These are phyloP conservation scores for Alternaria arbusti DNA, from an alignment of 2,329 filamentous ascomycete species.

Conservation along the genomic window DNA sequence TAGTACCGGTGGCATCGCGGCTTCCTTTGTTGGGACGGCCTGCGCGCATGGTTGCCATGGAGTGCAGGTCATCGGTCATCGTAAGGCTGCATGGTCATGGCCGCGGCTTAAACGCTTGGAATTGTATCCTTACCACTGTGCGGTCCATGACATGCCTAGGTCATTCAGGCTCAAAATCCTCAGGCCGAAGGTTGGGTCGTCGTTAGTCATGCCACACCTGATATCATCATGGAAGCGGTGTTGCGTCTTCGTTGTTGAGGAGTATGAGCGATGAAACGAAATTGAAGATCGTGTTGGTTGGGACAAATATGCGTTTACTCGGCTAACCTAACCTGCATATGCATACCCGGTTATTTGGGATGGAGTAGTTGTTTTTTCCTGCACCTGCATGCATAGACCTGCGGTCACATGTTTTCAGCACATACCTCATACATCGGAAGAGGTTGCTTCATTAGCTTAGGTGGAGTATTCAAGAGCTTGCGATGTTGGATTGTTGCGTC, in stretches of 20 bases:
- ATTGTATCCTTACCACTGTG: not conserved
- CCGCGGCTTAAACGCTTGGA: conserved; percentile 2
- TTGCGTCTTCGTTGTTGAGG: not conserved
- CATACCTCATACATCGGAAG: conserved; percentile 1
- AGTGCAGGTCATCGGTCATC: not conserved
- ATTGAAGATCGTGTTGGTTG: conserved; percentile 2
- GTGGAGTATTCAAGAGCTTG: not conserved
- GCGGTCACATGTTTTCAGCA: conserved; percentile 20
- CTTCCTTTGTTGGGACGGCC: not conserved
- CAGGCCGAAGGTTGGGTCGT: not conserved
- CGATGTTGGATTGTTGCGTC: not conserved
- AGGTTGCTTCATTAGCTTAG: not conserved
- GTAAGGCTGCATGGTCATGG: not conserved
- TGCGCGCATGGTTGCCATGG: not conserved
- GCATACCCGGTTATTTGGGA: conserved; percentile 10
- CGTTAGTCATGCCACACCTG: not conserved
- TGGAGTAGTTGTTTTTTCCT: conserved; percentile 7
- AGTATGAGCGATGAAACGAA: not conserved
- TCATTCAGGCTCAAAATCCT: not conserved
- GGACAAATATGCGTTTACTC: conserved; percentile 2
- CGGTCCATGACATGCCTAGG: not conserved
- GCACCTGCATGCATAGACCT: conserved; percentile 21
- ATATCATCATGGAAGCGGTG: not conserved
- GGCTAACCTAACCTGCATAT: conserved; percentile 20
- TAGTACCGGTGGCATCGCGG: not conserved